Base-by-base conservation (phyloP, 331 rosid genomes). In the Quercus lobata region DNA sequence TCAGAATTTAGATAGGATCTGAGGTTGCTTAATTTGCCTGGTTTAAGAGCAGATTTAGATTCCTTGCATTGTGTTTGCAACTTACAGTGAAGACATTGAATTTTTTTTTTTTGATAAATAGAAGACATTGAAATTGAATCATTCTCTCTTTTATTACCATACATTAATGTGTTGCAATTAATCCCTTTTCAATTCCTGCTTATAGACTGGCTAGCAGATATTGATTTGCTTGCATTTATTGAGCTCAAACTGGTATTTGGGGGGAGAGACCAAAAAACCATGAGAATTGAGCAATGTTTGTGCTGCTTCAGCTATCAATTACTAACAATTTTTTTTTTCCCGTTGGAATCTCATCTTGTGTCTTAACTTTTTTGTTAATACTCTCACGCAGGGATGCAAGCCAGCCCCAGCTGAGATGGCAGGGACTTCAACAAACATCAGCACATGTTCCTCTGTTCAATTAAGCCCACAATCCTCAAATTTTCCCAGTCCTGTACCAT, bases 391-490 rank as follows among this genome's bases (percentile, higher is more conserved):
- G 99, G 99, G 99, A 87, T 83, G 80, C 82, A 91, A 75, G 86
- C 96, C 97, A 80, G 84, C 91, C 24, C 81, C 76, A 25, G 55
- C 44, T 72, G 99, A 93, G 72, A 87, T 93, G 55, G 94, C 88
- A 72, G 94, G 90, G 57, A 81, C 92, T 49, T 82, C 92, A 19
- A 69, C 89, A 0, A 93, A 93, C 76, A 89, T 93, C 71, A 93
- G 98, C 80, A 84, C 85, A 32, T 89, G 98, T 84, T 93, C 98
- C 9, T 96, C 98, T 1, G 71, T 96, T 71, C 99, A 91, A 71
- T 97, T 96, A 75, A 93, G 99, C 66, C 97, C 97, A 44, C 97
- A 91, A 24, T 92, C 97, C 1, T 94, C 98, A 7, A 85, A 91
- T 19, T 92, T 87, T 74, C 97, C 96, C 3, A 93, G 99, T 76